phyloP scores from a whole-genome alignment of 805 yeast species.

The Monosporozyma yasuniensis region DNA sequence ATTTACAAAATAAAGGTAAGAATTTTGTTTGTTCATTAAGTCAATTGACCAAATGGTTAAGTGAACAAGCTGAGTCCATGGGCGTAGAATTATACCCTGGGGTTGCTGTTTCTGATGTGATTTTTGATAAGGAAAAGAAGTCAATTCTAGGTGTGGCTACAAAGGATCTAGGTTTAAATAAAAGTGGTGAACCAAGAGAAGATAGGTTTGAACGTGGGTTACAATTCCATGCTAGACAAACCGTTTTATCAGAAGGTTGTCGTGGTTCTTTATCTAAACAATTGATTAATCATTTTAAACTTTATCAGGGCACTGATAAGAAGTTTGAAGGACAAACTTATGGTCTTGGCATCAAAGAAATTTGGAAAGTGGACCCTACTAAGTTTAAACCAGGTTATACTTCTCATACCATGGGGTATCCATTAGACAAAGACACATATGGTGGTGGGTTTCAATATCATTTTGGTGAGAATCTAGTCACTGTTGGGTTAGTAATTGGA shows the following conservation, averaged over 20 bases:
- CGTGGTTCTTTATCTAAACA: constrained; percentile 88
- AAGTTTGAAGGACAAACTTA: constrained; percentile 61
- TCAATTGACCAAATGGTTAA: constrained; percentile 69
- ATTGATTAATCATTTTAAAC: constrained; percentile 55
- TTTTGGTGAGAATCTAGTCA: constrained; percentile 85
- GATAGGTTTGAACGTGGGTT: constrained; percentile 88
- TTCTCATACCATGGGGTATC: constrained; percentile 85
- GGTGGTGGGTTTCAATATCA: constrained; percentile 98
- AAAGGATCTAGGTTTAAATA: constrained; percentile 79
- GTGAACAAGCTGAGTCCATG: constrained; percentile 83
- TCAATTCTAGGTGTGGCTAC: constrained; percentile 83
- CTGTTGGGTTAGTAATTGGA: constrained; percentile 92
- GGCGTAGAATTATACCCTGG: constrained; percentile 94
- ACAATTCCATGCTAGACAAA: constrained; percentile 88
- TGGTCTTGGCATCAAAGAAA: constrained; percentile 93
- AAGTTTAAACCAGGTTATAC: constrained; percentile 75
- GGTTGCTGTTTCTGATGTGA: constrained; percentile 71
- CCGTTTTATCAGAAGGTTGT: constrained; percentile 96
- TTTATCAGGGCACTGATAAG: constrained; percentile 49
- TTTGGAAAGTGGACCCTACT: constrained; percentile 87
- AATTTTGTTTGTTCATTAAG: constrained; percentile 81
- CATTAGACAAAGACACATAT: constrained; percentile 61
- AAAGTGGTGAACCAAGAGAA: constrained; percentile 61
- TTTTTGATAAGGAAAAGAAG: constrained; percentile 37
- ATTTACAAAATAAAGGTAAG: constrained; percentile 67